Conservation (phyloP, 192 early-diverging fungal species). For the Coemansia sp. region DNA sequence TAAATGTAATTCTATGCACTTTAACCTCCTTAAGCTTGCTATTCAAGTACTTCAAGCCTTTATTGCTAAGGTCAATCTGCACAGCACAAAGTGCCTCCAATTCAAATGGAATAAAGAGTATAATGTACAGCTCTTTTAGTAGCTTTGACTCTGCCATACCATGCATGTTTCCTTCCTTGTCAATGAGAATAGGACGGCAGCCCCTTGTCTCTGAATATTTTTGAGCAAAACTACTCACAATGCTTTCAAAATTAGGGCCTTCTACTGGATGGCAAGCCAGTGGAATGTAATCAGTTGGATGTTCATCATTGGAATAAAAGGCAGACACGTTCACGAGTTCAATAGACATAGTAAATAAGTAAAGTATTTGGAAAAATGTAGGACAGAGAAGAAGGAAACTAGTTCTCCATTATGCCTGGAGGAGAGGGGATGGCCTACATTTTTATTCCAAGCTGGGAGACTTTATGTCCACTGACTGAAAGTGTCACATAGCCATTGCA, state of each 20-base stretch:
- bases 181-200: not conserved
- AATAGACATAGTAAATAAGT: not conserved
- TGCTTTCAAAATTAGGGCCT: not conserved
- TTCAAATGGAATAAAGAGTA: not conserved
- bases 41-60: not conserved
- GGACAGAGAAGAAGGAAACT: not conserved
- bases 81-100: not conserved
- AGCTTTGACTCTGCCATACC: too few relatives aligned
- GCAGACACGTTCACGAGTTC: not conserved
- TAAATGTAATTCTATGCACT: not conserved
- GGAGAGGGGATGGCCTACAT: not conserved
- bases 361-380: not conserved
- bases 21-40: not conserved
- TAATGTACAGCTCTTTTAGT: not conserved
- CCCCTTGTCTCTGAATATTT: not conserved
- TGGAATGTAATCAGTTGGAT: not conserved
- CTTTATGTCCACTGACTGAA: not conserved
- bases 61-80: not conserved
- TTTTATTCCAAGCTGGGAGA: too few relatives aligned
- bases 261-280: not conserved
- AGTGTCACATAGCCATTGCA: not conserved
- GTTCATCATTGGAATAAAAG: not conserved
- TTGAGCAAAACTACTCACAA: not conserved
- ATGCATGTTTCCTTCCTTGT: not conserved
- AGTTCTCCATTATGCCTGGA: not conserved